These are phyloP conservation scores for Aotearoamyces nothofagi DNA, from an alignment of 2,329 filamentous ascomycete genomes.

Conservation along the genomic window DNA sequence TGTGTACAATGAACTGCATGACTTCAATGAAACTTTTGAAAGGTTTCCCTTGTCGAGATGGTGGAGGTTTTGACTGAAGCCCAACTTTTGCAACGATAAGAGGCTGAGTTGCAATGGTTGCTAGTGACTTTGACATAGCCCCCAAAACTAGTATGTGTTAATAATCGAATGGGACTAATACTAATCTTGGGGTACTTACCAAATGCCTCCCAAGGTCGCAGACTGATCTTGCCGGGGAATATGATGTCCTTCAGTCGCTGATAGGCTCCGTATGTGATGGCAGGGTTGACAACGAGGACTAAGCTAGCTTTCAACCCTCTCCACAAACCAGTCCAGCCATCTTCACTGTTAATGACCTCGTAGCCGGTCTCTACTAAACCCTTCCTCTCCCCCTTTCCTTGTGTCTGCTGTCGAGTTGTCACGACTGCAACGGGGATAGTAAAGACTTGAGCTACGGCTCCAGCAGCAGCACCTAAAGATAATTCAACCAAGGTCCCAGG, in stretches of 20 bases:
- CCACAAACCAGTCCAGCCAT: conserved; percentile 83
- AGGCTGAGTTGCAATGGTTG: conserved; percentile 84
- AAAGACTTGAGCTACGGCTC: conserved; percentile 84
- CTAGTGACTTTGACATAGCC: conserved; percentile 81
- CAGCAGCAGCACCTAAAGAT: conserved; percentile 70
- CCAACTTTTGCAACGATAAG: conserved; percentile 97
- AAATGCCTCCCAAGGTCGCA: conserved; percentile 82
- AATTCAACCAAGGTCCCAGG: conserved; percentile 75
- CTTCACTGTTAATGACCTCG: conserved; percentile 81
- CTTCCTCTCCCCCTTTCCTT: conserved; percentile 70
- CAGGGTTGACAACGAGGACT: conserved; percentile 88
- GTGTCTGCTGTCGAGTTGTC: conserved; percentile 91
- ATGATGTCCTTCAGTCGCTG: conserved; percentile 68
- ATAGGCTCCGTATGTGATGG: conserved; percentile 95
- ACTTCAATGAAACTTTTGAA: conserved; percentile 92
- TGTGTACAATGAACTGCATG: conserved; percentile 82
- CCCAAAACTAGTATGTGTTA: conserved; percentile 52
- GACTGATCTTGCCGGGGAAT: conserved; percentile 59
- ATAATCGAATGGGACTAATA: conserved; percentile 1
- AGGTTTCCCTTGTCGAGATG: conserved; percentile 69
- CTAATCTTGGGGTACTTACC: conserved; percentile 38
- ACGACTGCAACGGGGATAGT: conserved; percentile 94
- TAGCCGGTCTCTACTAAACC: conserved; percentile 74
- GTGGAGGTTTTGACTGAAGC: conserved; percentile 82
- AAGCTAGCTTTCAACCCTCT: conserved; percentile 89